phyloP scores from a whole-genome alignment of 2,329 filamentous ascomycete species.

The Microascus cirrosus region DNA sequence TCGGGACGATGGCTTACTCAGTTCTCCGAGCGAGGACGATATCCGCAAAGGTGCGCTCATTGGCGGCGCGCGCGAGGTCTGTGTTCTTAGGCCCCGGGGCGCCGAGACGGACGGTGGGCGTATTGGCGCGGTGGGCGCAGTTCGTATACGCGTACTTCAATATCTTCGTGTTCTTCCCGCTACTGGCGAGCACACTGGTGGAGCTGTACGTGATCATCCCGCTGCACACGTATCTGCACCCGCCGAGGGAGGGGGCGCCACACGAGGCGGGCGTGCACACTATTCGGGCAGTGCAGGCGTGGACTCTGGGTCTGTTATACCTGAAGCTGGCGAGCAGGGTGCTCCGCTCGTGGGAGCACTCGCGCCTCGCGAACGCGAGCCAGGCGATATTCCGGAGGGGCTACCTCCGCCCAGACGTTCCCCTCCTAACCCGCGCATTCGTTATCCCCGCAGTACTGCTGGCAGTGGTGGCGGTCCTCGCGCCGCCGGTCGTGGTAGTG shows the following conservation, averaged over 20 bases:
- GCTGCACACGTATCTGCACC: conserved; percentile 64
- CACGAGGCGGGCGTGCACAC: conserved; percentile 41
- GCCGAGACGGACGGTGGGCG: conserved; percentile 11
- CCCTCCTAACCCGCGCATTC: conserved; percentile 73
- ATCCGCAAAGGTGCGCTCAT: conserved; percentile 18
- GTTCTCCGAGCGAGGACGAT: conserved; percentile 37
- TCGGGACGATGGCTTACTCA: conserved; percentile 58
- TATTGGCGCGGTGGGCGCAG: conserved; percentile 12
- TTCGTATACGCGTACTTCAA: conserved; percentile 67
- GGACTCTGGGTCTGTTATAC: conserved; percentile 87
- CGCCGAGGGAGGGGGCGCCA: conserved; percentile 7
- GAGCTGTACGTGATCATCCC: conserved; percentile 87
- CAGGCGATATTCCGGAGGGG: conserved; percentile 63
- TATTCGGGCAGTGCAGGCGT: conserved; percentile 82
- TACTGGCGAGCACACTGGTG: conserved; percentile 66
- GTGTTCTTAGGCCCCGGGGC: conserved; percentile 10
- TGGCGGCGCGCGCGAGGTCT: conserved; percentile 12
- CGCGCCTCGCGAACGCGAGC: conserved; percentile 63
- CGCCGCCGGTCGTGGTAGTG: conserved; percentile 39
- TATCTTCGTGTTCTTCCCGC: conserved; percentile 68
- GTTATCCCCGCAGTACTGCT: conserved; percentile 62
- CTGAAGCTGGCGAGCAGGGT: conserved; percentile 69
- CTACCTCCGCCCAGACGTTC: conserved; percentile 67
- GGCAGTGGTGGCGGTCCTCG: conserved; percentile 48
- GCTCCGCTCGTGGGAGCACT: conserved; percentile 54